Base-by-base conservation (phyloP, 495 filamentous ascomycete species). In the Opeltia flavorubescens region DNA sequence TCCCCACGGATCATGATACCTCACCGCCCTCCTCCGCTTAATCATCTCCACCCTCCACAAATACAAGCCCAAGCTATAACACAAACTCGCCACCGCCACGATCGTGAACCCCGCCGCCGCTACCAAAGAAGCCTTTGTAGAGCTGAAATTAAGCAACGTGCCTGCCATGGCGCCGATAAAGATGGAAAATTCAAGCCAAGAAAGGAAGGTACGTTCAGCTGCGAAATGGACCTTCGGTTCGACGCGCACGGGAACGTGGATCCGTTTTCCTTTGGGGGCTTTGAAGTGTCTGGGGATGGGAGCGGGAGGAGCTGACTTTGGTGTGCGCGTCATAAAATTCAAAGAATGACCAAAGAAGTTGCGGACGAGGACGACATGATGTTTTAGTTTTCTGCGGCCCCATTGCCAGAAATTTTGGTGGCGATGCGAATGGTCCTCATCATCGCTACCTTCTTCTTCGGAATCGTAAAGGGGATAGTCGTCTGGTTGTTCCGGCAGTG, bases 171-270 rank as follows among this genome's bases (percentile, higher is more conserved):
- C 83, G 55, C 84, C 86, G 21, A 98, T 77, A 59, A 95, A 83
- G 65, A 98, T 91, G 41, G 80, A 84, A 68, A 91, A 95, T 65
- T 98, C 89, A 47, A 96, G 84, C 91, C 91, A 98, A 30, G 86
- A 83, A 50, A 98, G 74, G 64, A 95, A 98, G 11, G 91, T 98
- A 49, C 91, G 77, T 59, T 98, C 91, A 6, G 86, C 87, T 21
- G 91, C 91, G 54, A 98, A 94, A 63, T 88, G 93, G 50, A 98
- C 91, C 62, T 98, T 98, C 2, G 91, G 91, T 65, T 98, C 91
- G 39, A 98, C 87, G 44, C 91, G 78, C 35, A 96, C 81, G 25
- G 89, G 91, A 20, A 98, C 89, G 52, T 95, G 86, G 54, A 98
- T 98, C 55, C 73, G 43, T 49, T 56, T 56, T 15, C 76, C 80